A percentile compares a stretch with the other conserved stretches of the same genome.
phyloP scores from a whole-genome alignment of 2,329 filamentous ascomycete genomes.

The Exserohilum turcica region DNA sequence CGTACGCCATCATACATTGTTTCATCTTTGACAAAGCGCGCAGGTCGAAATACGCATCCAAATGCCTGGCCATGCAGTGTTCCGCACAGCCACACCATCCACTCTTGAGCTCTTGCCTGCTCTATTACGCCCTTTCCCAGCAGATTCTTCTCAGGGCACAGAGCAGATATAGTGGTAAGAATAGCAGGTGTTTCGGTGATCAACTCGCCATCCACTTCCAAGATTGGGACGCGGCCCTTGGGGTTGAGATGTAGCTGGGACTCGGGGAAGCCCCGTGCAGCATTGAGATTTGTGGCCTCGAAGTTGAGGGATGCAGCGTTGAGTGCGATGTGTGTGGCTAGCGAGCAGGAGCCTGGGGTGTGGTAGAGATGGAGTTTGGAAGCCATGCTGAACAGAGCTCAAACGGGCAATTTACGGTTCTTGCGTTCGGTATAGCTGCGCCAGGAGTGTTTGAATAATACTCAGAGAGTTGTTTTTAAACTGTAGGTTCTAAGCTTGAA shows the following conservation, averaged over 20 bases:
- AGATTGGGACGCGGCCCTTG: conserved; percentile 29
- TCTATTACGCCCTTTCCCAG: conserved; percentile 22
- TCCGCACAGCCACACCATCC: conserved; percentile 25
- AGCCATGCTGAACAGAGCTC: too few relatives aligned
- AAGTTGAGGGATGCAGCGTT: conserved; percentile 17
- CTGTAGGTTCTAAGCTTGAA: too few relatives aligned
- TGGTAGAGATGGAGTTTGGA: conserved; percentile 26
- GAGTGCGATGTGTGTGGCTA: conserved; percentile 28
- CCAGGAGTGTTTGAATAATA: too few relatives aligned
- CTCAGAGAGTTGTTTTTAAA: too few relatives aligned
- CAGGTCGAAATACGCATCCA: conserved; percentile 23
- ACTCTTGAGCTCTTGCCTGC: conserved; percentile 25
- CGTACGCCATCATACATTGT: conserved; percentile 10
- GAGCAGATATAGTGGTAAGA: not conserved
- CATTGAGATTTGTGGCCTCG: conserved; percentile 13
- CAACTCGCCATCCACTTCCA: conserved; percentile 21
- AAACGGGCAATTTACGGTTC: too few relatives aligned
- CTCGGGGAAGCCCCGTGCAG: conserved; percentile 14
- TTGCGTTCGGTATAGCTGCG: too few relatives aligned
- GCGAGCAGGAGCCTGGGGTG: conserved; percentile 19
- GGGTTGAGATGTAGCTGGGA: conserved; percentile 24
- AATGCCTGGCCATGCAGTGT: conserved; percentile 27
- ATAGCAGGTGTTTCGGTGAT: conserved; percentile 23
- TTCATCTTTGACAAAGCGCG: conserved; percentile 19
- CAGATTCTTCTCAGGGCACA: conserved; percentile 20